phyloP scores from a whole-genome alignment of 495 filamentous ascomycete species.

The Hypoxylon lienhwacheense region DNA sequence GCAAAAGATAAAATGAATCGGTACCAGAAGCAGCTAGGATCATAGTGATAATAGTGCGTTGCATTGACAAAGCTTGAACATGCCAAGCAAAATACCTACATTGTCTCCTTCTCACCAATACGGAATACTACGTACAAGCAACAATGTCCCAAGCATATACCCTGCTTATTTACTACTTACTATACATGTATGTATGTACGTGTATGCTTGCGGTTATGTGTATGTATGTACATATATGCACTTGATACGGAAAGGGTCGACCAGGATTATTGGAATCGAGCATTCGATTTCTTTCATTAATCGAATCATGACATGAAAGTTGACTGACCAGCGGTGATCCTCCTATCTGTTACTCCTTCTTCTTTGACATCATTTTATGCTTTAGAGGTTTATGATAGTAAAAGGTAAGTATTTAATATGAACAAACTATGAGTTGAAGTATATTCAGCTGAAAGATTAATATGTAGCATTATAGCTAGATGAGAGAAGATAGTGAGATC shows the following conservation, averaged over 20 bases:
- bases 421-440: not conserved
- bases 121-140: no score
- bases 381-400: constrained; percentile 5
- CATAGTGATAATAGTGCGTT: constrained; percentile 5
- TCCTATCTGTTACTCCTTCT: not conserved
- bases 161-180: constrained; percentile 9
- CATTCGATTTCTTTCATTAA: constrained; percentile 28
- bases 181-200: no score
- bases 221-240: no score
- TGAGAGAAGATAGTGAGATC: no score
- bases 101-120: not conserved
- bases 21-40: constrained; percentile 27
- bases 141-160: constrained; percentile 5
- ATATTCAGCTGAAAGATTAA: no score
- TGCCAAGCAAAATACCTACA: constrained; percentile 14
- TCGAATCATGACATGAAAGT: constrained; percentile 23
- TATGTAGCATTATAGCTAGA: no score
- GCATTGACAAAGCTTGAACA: constrained; percentile 33
- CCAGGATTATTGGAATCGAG: constrained; percentile 3
- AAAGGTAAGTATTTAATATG: not conserved
- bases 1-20: constrained; percentile 14
- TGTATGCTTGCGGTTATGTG: no score
- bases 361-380: not conserved
- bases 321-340: constrained; percentile 2
- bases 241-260: not conserved